These are phyloP conservation scores for Globisporangium lucens DNA, from an alignment of 352 stramenopile genomes.

Conservation along the genomic window DNA sequence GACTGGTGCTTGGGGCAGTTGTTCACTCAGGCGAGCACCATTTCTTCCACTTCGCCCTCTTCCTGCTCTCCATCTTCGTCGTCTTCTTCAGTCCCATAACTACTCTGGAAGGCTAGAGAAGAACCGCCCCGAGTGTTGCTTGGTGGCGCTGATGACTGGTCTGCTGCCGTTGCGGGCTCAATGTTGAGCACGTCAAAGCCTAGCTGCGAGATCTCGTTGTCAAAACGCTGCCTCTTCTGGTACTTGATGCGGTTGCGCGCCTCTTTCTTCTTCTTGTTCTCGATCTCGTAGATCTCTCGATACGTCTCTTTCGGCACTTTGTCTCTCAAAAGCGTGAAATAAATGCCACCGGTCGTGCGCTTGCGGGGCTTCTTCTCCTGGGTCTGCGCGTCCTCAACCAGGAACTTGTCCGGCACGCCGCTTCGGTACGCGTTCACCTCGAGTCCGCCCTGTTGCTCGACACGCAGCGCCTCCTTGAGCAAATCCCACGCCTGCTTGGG, in stretches of 20 bases:
- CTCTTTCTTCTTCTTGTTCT: conserved; percentile 74
- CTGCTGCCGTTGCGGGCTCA: not conserved
- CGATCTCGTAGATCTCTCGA: conserved; percentile 71
- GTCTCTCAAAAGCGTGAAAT: conserved; percentile 61
- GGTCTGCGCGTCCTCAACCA: conserved; percentile 36
- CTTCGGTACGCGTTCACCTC: conserved; percentile 47
- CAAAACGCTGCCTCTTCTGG: conserved; percentile 53
- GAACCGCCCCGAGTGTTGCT: not conserved
- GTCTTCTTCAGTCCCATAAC: not conserved
- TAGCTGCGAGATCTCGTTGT: conserved; percentile 54
- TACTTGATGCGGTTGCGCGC: conserved; percentile 51
- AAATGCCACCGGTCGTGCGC: conserved; percentile 72
- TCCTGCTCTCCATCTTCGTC: conserved; percentile 18
- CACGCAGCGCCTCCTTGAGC: conserved; percentile 58
- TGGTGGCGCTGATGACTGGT: not conserved
- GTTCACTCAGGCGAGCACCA: conserved; percentile 21
- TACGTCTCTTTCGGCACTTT: conserved; percentile 67
- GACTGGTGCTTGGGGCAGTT: not conserved
- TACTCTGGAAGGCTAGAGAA: not conserved
- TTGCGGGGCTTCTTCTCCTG: conserved; percentile 43
- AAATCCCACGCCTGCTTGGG: conserved; percentile 58
- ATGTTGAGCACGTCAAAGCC: conserved; percentile 55
- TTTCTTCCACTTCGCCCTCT: conserved; percentile 37
- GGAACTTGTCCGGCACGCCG: conserved; percentile 45
- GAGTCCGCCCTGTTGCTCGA: conserved; percentile 62